These are phyloP conservation scores for Penicillium atrosanguineum DNA, from an alignment of 495 filamentous ascomycete genomes.

Conservation along the genomic window DNA sequence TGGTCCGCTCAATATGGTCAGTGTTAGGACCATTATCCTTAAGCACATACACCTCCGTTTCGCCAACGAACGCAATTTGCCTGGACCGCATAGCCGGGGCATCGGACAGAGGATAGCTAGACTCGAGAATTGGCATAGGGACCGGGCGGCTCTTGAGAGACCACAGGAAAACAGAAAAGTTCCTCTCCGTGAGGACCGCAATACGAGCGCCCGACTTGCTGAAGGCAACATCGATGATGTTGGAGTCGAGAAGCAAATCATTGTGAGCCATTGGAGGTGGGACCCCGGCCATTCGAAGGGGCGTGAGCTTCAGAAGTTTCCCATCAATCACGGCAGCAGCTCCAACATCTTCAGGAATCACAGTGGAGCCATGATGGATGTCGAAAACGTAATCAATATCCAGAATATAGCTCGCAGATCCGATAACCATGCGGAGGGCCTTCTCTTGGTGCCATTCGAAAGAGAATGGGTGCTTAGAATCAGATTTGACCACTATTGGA, in stretches of 20 bases:
- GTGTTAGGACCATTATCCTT: constrained; percentile 32
- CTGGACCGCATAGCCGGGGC: constrained; percentile 32
- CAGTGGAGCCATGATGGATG: constrained; percentile 63
- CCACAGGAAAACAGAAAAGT: constrained; percentile 65
- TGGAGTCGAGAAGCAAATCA: constrained; percentile 62
- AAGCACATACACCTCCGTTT: constrained; percentile 45
- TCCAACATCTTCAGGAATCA: constrained; percentile 74
- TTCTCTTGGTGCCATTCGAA: constrained; percentile 85
- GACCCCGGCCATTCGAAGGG: constrained; percentile 76
- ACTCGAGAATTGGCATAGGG: constrained; percentile 42
- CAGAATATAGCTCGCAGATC: constrained; percentile 46
- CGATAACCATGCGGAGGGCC: constrained; percentile 60
- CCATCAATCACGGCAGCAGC: constrained; percentile 87
- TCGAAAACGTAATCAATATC: constrained; percentile 68
- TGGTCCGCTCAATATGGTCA: constrained; percentile 36
- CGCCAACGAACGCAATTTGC: constrained; percentile 44
- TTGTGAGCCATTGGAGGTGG: constrained; percentile 90
- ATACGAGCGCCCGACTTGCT: constrained; percentile 63
- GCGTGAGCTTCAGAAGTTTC: constrained; percentile 74
- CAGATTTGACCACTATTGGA: constrained; percentile 31
- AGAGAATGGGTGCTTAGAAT: constrained; percentile 28
- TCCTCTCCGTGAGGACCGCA: constrained; percentile 64
- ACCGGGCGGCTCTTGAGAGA: constrained; percentile 50
- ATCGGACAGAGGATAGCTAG: constrained; percentile 45
- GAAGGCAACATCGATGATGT: constrained; percentile 72